A percentile compares a stretch with the other conserved stretches of the same genome.
phyloP scores from a whole-genome alignment of 208 protist genomes.

The Leishmania aethiopica region DNA sequence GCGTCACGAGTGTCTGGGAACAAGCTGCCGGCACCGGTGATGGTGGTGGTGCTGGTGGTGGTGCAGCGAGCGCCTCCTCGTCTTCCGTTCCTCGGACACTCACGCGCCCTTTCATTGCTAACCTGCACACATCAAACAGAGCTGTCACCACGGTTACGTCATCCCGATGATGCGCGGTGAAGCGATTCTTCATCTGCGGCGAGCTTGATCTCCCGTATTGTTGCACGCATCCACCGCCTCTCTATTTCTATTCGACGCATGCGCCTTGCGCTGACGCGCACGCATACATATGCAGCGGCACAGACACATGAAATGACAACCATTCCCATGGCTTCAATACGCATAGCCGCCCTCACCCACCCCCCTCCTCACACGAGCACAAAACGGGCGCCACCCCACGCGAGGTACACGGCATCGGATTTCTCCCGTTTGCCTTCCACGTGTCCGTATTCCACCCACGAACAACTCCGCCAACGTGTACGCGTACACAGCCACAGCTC shows the following conservation, averaged over 20 bases:
- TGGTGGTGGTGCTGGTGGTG: neutral
- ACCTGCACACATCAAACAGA: neutral
- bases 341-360: neutral
- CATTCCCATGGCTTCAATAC: neutral
- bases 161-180: neutral
- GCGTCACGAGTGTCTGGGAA: neutral
- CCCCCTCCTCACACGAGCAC: neutral
- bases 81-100: neutral
- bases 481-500: neutral
- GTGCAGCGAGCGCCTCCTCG: neutral
- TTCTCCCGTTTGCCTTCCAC: no score
- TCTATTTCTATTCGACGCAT: constrained; percentile 9
- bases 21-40: neutral
- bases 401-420: no score
- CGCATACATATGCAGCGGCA: neutral
- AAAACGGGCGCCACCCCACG: no score
- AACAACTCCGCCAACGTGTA: neutral
- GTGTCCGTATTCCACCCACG: neutral
- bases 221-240: neutral
- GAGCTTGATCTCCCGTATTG: neutral
- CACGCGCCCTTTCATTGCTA: neutral
- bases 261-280: neutral
- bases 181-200: neutral
- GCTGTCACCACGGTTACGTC: neutral
- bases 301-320: neutral